Conservation (phyloP, 1,284 basidiomycete species). For the Rhodotorula sp. region DNA sequence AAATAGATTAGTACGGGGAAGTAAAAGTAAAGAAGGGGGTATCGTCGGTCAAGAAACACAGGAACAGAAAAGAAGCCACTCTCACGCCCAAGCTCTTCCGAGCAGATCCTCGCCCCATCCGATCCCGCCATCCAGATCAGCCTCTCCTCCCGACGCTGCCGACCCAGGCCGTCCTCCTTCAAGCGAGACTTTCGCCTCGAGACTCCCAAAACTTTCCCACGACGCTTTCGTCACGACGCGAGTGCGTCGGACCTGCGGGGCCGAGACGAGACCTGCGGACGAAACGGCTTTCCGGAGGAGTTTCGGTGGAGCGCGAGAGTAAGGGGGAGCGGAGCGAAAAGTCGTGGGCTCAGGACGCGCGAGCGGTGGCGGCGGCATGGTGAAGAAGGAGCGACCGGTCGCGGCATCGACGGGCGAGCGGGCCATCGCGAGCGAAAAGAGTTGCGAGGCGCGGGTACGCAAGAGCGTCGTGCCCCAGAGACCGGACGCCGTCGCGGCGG, state of each 20-base stretch:
- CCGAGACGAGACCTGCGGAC: slow-evolving; percentile 12
- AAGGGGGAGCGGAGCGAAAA: neutral
- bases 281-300: slow-evolving; percentile 20
- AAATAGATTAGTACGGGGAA: neutral
- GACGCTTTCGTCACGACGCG: neutral
- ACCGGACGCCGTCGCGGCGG: neutral
- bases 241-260: neutral
- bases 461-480: slow-evolving; percentile 11
- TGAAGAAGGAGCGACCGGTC: slow-evolving; percentile 9
- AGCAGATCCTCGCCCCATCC: slow-evolving; percentile 12
- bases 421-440: slow-evolving; percentile 12
- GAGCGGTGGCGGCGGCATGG: neutral
- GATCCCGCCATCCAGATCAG: neutral
- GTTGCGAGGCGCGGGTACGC: slow-evolving; percentile 15
- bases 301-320: neutral
- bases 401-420: slow-evolving; percentile 10
- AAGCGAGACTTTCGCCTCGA: slow-evolving; percentile 3
- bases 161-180: neutral
- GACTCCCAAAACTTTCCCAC: slow-evolving; percentile 7
- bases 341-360: neutral
- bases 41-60: neutral
- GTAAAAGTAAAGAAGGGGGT: neutral
- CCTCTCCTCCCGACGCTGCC: neutral
- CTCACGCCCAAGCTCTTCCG: neutral
- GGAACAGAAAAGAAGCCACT: neutral